Percentiles rank a stretch among this genome's conserved stretches.
These are phyloP conservation scores for Middelhovenomyces tepae DNA, from an alignment of 805 yeast species.

Conservation along the genomic window DNA sequence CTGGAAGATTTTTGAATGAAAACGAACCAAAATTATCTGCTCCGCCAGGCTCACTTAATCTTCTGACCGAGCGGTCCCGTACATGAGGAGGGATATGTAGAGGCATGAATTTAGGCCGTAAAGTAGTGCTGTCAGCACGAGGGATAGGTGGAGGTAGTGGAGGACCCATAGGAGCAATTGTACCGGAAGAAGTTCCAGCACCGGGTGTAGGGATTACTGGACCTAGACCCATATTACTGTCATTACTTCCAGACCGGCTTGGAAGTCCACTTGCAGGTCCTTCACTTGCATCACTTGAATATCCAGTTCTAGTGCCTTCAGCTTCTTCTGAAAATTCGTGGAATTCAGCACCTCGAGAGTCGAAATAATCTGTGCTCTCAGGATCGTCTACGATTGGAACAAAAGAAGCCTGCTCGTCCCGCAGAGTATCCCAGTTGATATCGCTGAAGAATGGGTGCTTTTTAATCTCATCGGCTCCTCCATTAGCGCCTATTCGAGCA, in stretches of 20 bases:
- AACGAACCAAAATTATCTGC: constrained; percentile 79
- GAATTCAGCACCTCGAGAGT: constrained; percentile 75
- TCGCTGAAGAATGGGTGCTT: constrained; percentile 67
- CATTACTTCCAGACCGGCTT: constrained; percentile 2
- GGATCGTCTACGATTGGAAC: constrained; percentile 74
- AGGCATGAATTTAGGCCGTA: constrained; percentile 26
- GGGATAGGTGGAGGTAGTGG: background rate
- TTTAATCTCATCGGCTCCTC: constrained; percentile 73
- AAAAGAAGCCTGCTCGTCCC: constrained; percentile 66
- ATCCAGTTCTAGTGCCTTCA: constrained; percentile 20
- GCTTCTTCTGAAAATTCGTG: constrained; percentile 45
- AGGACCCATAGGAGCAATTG: background rate
- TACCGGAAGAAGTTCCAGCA: constrained; percentile 1
- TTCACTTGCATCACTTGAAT: constrained; percentile 11
- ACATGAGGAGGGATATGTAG: constrained; percentile 46
- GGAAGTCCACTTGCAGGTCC: constrained; percentile 25
- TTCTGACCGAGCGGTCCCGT: constrained; percentile 59
- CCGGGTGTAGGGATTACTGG: background rate
- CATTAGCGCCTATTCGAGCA: constrained; percentile 55
- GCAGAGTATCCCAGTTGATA: constrained; percentile 66
- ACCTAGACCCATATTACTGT: background rate
- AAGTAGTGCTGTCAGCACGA: background rate
- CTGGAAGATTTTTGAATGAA: constrained; percentile 79
- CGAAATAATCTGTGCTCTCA: constrained; percentile 86
- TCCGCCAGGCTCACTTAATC: constrained; percentile 56